Percentiles rank a stretch among this genome's conserved stretches.
Evolutionary conservation across 1,284 basidiomycete genomes (phyloP).

Genomic region (Veloboletus limbatus): DNA sequence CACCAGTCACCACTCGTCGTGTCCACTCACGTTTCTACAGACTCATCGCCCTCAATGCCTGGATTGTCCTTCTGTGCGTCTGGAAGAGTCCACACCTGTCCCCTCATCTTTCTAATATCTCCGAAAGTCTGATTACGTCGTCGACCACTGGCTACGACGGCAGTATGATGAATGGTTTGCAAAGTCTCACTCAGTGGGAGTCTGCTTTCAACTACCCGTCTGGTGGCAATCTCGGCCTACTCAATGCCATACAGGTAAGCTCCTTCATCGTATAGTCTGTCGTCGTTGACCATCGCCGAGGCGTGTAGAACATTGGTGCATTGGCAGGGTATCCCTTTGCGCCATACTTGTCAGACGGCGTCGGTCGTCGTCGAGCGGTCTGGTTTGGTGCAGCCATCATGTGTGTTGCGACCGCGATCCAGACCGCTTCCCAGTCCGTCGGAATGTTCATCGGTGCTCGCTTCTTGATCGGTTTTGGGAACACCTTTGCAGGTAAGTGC

Average conservation of each 20-base stretch:
- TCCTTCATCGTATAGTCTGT: conserved; percentile 12
- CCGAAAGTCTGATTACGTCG: conserved; percentile 63
- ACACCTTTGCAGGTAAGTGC: conserved; percentile 61
- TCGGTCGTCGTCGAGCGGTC: conserved; percentile 62
- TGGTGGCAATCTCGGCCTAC: conserved; percentile 59
- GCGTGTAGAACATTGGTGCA: conserved; percentile 58
- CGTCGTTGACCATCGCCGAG: conserved; percentile 5
- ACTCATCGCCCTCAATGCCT: conserved; percentile 61
- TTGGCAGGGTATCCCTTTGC: conserved; percentile 69
- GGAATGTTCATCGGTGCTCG: conserved; percentile 82
- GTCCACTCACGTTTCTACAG: conserved; percentile 35
- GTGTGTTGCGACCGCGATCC: conserved; percentile 62
- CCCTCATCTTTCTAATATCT: conserved; percentile 3
- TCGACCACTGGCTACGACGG: conserved; percentile 78
- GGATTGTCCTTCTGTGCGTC: conserved; percentile 65
- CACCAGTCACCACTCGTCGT: neutral
- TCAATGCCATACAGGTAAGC: conserved; percentile 72
- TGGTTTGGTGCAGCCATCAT: conserved; percentile 65
- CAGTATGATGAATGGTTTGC: conserved; percentile 76
- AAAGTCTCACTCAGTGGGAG: conserved; percentile 61
- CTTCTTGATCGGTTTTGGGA: conserved; percentile 79
- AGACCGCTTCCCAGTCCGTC: conserved; percentile 69
- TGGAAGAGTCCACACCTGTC: too few species aligned
- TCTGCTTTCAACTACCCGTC: conserved; percentile 54
- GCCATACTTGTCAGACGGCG: conserved; percentile 66